Evolutionary conservation across 345 rosid species (phyloP).

Genomic region (Clausena lansium): DNA sequence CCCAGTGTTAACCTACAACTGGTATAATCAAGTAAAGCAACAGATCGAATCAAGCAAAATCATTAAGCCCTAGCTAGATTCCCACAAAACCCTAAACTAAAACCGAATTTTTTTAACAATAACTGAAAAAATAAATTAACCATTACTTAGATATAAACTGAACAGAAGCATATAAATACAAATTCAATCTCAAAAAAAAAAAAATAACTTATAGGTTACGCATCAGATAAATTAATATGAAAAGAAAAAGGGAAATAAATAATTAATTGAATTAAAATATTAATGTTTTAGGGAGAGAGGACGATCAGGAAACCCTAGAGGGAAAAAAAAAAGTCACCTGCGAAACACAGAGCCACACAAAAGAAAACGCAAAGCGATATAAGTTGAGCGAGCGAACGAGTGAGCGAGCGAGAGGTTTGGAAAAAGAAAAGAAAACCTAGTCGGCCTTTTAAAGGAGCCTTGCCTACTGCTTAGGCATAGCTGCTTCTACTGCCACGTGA

Average conservation of each 20-base stretch:
- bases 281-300: too few relatives aligned
- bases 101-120: background rate
- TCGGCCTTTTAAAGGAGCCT: slow-evolving; percentile 7
- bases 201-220: background rate
- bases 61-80: slow-evolving; percentile 26
- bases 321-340: slow-evolving; percentile 29
- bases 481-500: slow-evolving; percentile 18
- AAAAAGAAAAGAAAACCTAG: slow-evolving; percentile 17
- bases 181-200: background rate
- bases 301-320: slow-evolving; percentile 20
- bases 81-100: slow-evolving; percentile 11
- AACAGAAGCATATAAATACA: background rate
- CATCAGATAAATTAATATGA: background rate
- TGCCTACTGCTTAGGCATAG: too few relatives aligned
- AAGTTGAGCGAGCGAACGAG: background rate
- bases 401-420: background rate
- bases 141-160: background rate
- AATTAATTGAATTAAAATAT: background rate
- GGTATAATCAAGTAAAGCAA: background rate
- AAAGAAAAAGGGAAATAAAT: background rate
- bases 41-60: background rate
- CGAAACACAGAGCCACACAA: slow-evolving; percentile 32
- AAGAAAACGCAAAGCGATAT: background rate
- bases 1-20: background rate
- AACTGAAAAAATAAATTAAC: background rate